Conservation (phyloP, 176 grass and related monocot genomes). For the Oryza longistaminata region DNA sequence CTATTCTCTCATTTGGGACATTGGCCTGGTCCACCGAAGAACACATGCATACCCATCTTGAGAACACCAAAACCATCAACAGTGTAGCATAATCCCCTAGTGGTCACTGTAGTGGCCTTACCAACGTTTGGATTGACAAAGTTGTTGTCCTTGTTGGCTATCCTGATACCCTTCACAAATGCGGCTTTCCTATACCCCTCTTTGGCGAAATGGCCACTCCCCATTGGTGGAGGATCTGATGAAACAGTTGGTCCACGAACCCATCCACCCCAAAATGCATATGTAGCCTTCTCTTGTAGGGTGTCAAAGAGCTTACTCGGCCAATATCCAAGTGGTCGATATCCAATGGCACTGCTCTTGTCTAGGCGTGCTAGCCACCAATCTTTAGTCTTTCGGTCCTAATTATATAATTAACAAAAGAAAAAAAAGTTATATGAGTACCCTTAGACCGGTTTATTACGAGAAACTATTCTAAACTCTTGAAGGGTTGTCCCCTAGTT, state of each 20-base stretch:
- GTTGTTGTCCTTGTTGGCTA: not conserved
- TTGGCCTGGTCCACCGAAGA: slow-evolving; percentile 28
- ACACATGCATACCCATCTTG: not conserved
- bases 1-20: not conserved
- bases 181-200: slow-evolving; percentile 32
- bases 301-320: not conserved
- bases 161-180: not conserved
- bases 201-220: slow-evolving; percentile 34
- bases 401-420: not conserved
- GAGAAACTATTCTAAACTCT: too few species aligned
- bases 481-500: too few species aligned
- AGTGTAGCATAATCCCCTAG: slow-evolving; percentile 2
- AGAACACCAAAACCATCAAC: not conserved
- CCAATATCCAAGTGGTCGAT: slow-evolving; percentile 45
- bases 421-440: not conserved
- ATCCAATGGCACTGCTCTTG: slow-evolving; percentile 5
- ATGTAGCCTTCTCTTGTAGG: not conserved
- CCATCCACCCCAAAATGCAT: not conserved
- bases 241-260: not conserved
- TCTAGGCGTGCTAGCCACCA: slow-evolving; percentile 22
- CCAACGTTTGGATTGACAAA: not conserved
- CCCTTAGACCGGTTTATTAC: not conserved
- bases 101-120: not conserved
- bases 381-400: slow-evolving; percentile 14
- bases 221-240: slow-evolving; percentile 1